Evolutionary conservation across 352 stramenopile genomes (phyloP), one percentile per base, ranked within the genome.

Genomic region (Phytophthora pseudosyringae): DNA sequence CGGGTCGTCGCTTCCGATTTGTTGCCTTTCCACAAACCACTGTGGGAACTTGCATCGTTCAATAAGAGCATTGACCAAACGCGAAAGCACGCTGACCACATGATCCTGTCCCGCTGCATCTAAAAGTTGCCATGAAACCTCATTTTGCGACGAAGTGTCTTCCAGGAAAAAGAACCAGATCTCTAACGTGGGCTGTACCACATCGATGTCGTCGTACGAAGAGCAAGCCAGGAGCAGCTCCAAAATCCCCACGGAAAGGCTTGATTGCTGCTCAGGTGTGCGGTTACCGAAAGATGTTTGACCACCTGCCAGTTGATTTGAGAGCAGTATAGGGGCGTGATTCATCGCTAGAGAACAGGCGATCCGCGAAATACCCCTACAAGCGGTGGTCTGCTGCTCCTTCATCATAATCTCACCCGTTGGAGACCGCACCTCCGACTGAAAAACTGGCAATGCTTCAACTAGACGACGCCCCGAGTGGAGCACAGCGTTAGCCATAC

Each of bases 101-200:
- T 83, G 65, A 3, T 80, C 58, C 6, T 76, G 64, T 3, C 76
- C 63, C 0, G 67, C 35, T 1, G 29, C 44, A 3, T 69, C 75
- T 28, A 93, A 54, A 32, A 88, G 47, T 16, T 80, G 60, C 52
- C 68, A 75, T 40, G 80, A 78, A 11, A 71, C 59, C 13, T 81
- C 79, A 36, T 75, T 75, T 47, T 86, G 69, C 3, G 45, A 57
- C 4, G 71, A 59, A 44, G 67, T 75, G n/a, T 78, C 70, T 52
- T 95, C 87, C 9, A 95, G 72, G n/a, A 95, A 80, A 48, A 93
- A 93, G 69, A 92, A 95, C 87, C 87, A 95, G 29, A 95, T 91
- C 64, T 95, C 87, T 29, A 95, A 72, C 28, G 86, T 95, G 12
- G 81, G 81, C 39, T 93, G 77, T 9, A 78, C 75, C 8, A 90